Evolutionary conservation across 2,329 filamentous ascomycete genomes (phyloP).

Genomic region (Didymella keratinophila): DNA sequence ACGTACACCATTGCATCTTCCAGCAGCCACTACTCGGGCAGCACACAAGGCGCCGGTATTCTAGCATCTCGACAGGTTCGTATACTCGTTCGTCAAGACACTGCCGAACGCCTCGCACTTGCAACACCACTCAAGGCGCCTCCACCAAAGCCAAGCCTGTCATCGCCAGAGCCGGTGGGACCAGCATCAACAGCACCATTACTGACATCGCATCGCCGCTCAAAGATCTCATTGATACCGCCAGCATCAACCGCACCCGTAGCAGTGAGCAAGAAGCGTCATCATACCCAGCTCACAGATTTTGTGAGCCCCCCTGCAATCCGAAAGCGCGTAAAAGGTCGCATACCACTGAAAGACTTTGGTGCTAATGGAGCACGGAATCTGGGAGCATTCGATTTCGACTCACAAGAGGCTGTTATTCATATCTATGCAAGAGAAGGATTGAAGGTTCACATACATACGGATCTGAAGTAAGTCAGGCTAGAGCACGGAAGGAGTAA

Average conservation of each 20-base stretch:
- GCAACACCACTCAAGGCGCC: slow-evolving; percentile 12
- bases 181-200: slow-evolving; percentile 7
- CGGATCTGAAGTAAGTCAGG: background rate
- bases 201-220: background rate
- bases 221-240: too few species aligned
- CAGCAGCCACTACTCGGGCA: slow-evolving; percentile 26
- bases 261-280: background rate
- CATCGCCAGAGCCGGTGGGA: background rate
- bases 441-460: slow-evolving; percentile 4
- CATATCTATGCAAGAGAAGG: slow-evolving; percentile 7
- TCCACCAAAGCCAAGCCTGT: background rate
- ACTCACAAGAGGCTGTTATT: background rate
- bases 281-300: background rate
- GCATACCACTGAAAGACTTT: background rate
- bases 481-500: background rate
- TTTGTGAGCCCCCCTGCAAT: slow-evolving; percentile 8
- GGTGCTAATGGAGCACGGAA: background rate
- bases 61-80: slow-evolving; percentile 28
- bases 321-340: background rate
- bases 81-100: slow-evolving; percentile 35
- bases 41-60: slow-evolving; percentile 34
- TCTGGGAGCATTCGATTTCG: background rate
- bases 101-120: slow-evolving; percentile 19
- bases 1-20: slow-evolving; percentile 21
- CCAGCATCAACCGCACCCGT: background rate